Base-by-base conservation (phyloP, 1,284 basidiomycete genomes). In the Ustilago hordei region DNA sequence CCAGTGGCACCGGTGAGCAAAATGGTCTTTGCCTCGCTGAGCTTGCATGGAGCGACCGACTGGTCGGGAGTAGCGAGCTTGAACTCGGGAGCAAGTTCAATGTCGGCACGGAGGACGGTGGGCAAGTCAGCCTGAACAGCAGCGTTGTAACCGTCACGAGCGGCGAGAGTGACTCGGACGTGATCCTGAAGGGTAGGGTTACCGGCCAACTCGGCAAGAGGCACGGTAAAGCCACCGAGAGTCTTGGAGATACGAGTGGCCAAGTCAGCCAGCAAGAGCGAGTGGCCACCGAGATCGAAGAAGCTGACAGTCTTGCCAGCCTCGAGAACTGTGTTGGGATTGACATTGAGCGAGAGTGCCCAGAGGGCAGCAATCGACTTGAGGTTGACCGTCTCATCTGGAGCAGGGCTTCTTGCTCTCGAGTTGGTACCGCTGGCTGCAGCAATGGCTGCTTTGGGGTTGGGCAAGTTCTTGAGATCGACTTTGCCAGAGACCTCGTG, bases 1-100 rank as follows among this genome's bases (percentile, higher is more conserved):
- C 86, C 86, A 11, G 85, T 86, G 23, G 85, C 83, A 36, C 86
- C 86, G 11, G 86, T 86, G 39, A 86, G 71, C 8, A 86, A 67
- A 39, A 86, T 77, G 34, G 80, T 81, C 59, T 80, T 70, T 55
- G 84, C 79, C 41, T 81, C 59, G 55, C 63, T 72, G 34, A 81
- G 65, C 28, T 70, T 72, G 28, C 67, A 77, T n/a, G 64, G 63
- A 8, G 61, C 39, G 19, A 73, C 53, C 9, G 32, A 38, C 7
- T 48, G 48, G 9, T 64, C 64, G 9, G 60, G 45, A 8, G 60
- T 64, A 8, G 75, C 64, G 32, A 82, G 75, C 67, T 75, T 72
- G 78, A 85, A 80, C 32, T 83, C 78, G 58, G 69, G 66, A 32
- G 75, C 82, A 7, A 85, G 75, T 41, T 55, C 70, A 31, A 70